A percentile compares a stretch with the other conserved stretches of the same genome.
These are phyloP conservation scores for Emmonsiellopsis sp. DNA, from an alignment of 2,329 filamentous ascomycete species.

Conservation along the genomic window DNA sequence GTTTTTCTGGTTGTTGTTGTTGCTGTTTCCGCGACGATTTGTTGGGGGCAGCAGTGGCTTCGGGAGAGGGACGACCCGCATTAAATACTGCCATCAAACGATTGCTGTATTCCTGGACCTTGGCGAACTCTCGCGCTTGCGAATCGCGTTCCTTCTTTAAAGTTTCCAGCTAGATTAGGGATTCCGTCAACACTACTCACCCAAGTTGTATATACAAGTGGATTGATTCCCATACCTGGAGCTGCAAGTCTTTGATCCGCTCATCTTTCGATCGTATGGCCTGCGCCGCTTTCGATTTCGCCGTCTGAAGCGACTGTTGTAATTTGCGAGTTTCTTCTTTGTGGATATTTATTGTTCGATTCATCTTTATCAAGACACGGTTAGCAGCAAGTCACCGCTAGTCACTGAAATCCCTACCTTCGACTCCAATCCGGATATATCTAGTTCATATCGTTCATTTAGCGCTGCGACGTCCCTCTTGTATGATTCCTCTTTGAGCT, in stretches of 20 bases:
- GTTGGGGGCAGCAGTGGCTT: background rate
- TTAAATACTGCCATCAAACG: constrained; percentile 26
- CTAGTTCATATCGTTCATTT: constrained; percentile 14
- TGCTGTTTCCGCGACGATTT: background rate
- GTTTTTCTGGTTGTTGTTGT: background rate
- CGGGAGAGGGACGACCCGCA: background rate
- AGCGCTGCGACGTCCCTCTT: constrained; percentile 15
- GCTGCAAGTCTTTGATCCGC: constrained; percentile 15
- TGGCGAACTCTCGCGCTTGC: constrained; percentile 31
- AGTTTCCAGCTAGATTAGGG: background rate
- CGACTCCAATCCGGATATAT: constrained; percentile 12
- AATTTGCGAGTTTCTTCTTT: constrained; percentile 21
- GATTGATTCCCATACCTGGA: background rate
- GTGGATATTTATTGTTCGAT: constrained; percentile 15
- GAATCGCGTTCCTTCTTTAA: constrained; percentile 18
- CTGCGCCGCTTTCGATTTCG: constrained; percentile 17
- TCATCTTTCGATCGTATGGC: constrained; percentile 24
- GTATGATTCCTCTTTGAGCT: constrained; percentile 15
- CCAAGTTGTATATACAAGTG: background rate
- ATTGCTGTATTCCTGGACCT: constrained; percentile 31
- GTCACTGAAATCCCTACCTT: constrained; percentile 15
- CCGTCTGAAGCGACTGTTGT: constrained; percentile 17
- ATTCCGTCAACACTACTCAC: background rate
- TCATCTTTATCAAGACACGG: background rate
- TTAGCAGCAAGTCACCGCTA: background rate